Base-by-base conservation (phyloP, 345 rosid genomes). In the Brassica incana region DNA sequence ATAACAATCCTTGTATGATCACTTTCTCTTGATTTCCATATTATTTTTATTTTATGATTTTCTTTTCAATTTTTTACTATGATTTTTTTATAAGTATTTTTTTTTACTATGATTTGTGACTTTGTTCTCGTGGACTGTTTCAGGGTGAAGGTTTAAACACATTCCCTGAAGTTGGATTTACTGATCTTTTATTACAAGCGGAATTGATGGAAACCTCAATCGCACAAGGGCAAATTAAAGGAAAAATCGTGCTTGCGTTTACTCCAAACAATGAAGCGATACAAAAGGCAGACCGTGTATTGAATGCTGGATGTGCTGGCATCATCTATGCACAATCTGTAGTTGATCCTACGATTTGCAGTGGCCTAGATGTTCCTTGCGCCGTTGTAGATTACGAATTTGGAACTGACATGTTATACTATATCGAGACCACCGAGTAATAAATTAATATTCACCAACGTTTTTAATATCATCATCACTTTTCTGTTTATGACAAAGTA, bases 301-400 rank as follows among this genome's bases (percentile, higher is more conserved):
- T 73, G 60, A 52, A 45, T 0, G 77, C 77, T 23, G 88, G 88
- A 27, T 83, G 84, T 74, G 86, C 78, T 54, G 88, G 86, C 1
- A 60, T 86, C 15, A 84, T 86, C 40, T 69, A 5, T 56, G 79
- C 79, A 69, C 79, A 80, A 70, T 63, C 79, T 48, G 76, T 87
- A 14, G 71, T 88, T 23, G 74, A 86, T 74, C 89, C 88, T 8
- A 69, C 73, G 66, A 65, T 81, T 52, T 89, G 89, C 16, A 27
- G 1, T 50, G 59, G 58, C 12, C 8, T 32, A 6, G 16, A 68
- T 72, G 75, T 84, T 69, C 86, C 88, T 14, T 86, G 86, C 18
- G 33, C 74, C 3, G 75, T 66, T 3, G 84, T 84, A 1, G 86
- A 82, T 80, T 81, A 77, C 5, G 86, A 81, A 43, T 79, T 67